phyloP scores from a whole-genome alignment of 2,329 filamentous ascomycete species.

The Aspergillus brasiliensis region DNA sequence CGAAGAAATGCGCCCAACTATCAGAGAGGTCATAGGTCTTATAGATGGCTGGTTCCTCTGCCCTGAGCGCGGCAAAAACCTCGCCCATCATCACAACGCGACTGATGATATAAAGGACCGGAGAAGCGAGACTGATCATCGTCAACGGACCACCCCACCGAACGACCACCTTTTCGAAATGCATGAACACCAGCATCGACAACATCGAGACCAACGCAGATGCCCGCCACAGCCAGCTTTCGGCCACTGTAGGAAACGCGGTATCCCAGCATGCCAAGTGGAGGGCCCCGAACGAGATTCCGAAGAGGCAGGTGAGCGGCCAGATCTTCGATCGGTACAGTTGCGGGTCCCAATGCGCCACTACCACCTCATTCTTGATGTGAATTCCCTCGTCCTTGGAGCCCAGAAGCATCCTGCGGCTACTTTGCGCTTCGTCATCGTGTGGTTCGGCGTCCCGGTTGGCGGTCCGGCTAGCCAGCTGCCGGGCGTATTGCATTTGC shows the following conservation, averaged over 20 bases:
- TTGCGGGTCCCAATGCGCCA: constrained; percentile 8
- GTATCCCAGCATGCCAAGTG: constrained; percentile 11
- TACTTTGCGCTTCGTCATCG: no score
- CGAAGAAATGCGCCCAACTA: no score
- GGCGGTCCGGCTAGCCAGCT: not conserved
- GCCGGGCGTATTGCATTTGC: not conserved
- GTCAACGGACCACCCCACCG: not conserved
- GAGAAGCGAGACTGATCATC: not conserved
- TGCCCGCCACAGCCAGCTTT: constrained; percentile 2
- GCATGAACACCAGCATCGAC: constrained; percentile 4
- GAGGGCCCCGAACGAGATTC: constrained; percentile 3
- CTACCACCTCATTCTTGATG: not conserved
- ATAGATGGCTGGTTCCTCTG: not conserved
- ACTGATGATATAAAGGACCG: constrained; percentile 1
- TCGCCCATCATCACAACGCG: constrained; percentile 7
- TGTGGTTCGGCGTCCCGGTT: not conserved
- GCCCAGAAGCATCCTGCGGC: not conserved
- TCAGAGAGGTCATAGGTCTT: not conserved
- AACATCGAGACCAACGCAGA: constrained; percentile 1
- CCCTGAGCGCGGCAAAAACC: not conserved
- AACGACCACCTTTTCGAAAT: constrained; percentile 2
- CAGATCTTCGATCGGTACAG: constrained; percentile 9
- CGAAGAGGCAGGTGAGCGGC: constrained; percentile 1
- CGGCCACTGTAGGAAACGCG: not conserved
- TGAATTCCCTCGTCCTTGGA: not conserved